Evolutionary conservation across 2,329 filamentous ascomycete genomes (phyloP).

Genomic region (Fusarium sp.): DNA sequence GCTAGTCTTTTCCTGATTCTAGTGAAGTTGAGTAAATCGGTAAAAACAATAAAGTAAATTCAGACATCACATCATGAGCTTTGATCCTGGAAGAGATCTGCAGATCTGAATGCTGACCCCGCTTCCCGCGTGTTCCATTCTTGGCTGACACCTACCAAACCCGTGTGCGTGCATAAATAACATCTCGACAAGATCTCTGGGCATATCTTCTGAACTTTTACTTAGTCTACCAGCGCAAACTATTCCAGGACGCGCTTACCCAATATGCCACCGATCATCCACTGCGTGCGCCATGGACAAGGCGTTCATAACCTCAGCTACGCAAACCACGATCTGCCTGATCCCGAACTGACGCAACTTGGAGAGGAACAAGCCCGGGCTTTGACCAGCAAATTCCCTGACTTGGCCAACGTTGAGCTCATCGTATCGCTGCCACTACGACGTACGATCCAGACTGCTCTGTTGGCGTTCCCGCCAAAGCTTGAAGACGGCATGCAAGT

Average conservation of each 20-base stretch:
- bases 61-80: background rate
- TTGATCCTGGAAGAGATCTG: background rate
- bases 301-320: background rate
- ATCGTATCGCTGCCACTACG: background rate
- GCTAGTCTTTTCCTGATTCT: background rate
- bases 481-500: background rate
- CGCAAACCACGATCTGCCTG: background rate
- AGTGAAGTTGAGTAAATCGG: background rate
- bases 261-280: background rate
- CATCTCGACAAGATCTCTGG: background rate
- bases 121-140: background rate
- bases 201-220: background rate
- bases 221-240: rapidly evolving
- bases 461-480: background rate
- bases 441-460: background rate
- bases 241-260: background rate
- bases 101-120: background rate
- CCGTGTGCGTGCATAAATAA: background rate
- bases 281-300: slow-evolving; percentile 1
- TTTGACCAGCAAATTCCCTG: background rate
- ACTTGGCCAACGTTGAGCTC: background rate
- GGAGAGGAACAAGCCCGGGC: background rate
- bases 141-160: background rate
- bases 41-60: background rate
- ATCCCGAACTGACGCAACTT: background rate